A percentile compares a stretch with the other conserved stretches of the same genome.
phyloP scores from a whole-genome alignment of 73 alveolate species.

The Breviolum minutum region DNA sequence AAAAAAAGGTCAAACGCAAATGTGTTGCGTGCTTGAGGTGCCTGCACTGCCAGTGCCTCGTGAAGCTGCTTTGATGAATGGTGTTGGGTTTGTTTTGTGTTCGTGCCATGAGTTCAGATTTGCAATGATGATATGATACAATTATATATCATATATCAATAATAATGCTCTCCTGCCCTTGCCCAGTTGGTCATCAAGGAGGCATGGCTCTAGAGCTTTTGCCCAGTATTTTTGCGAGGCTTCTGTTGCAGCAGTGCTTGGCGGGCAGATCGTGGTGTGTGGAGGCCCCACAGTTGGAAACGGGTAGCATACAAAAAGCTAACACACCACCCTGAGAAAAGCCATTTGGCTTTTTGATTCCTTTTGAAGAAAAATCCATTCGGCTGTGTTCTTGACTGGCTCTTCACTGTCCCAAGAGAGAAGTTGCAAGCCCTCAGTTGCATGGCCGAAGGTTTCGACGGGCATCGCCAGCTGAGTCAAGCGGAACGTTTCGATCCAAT shows the following conservation, averaged over 20 bases:
- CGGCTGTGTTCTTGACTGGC: background rate
- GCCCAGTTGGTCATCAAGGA: no score
- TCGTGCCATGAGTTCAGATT: no score
- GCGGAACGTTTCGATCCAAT: conserved; percentile 76
- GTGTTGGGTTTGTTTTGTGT: background rate
- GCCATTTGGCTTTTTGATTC: background rate
- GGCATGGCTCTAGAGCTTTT: no score
- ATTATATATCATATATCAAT: no score
- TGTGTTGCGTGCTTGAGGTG: background rate
- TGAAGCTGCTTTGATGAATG: background rate
- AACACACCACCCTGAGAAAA: background rate
- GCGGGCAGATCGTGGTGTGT: conserved; percentile 62
- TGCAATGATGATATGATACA: no score
- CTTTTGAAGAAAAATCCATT: background rate
- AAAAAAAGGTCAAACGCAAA: no score
- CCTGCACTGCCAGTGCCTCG: conserved; percentile 44
- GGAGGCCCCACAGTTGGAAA: background rate
- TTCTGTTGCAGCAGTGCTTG: conserved; percentile 65
- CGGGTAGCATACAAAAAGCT: no score
- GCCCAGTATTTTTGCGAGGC: background rate
- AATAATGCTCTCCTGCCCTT: no score
- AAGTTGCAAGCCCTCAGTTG: background rate
- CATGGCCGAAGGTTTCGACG: conserved; percentile 53
- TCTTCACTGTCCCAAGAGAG: background rate
- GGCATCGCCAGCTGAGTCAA: conserved; percentile 53